A percentile compares a stretch with the other conserved stretches of the same genome.
Conservation (phyloP, 108 stramenopile species). For the Thalassiosira profunda region DNA sequence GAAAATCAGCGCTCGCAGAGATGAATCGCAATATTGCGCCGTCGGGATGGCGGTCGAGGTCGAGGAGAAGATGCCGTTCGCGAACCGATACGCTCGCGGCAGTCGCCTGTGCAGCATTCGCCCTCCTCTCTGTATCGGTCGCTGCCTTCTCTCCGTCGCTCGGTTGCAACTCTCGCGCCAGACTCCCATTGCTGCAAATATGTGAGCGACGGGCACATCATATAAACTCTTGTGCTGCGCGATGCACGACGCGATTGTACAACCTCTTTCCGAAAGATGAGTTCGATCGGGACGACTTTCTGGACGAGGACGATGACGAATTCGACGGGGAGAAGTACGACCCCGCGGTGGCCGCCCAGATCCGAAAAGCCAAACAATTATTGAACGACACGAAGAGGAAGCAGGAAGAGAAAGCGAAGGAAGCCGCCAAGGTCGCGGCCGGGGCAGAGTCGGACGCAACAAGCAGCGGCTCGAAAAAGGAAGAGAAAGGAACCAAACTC, state of each 20-base stretch:
- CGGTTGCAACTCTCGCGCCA: not conserved
- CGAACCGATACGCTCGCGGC: no score
- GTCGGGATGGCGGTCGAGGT: no score
- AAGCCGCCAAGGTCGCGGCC: not conserved
- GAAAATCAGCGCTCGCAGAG: no score
- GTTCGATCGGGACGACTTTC: no score
- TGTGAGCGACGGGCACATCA: not conserved
- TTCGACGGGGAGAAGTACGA: constrained; percentile 16
- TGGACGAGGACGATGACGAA: constrained; percentile 15
- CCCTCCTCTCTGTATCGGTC: no score
- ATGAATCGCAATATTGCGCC: no score
- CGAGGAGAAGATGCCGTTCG: no score
- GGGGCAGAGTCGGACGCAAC: not conserved
- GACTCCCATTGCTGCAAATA: not conserved
- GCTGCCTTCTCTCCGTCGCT: no score
- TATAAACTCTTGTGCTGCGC: not conserved
- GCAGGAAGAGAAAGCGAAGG: constrained; percentile 5
- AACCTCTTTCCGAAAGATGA: constrained; percentile 13
- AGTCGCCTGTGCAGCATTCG: no score
- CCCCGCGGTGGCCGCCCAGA: constrained; percentile 25
- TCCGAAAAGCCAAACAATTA: constrained; percentile 24
- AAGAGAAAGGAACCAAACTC: not conserved
- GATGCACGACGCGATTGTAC: not conserved
- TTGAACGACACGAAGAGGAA: constrained; percentile 36
- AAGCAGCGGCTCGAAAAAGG: not conserved